Evolutionary conservation across 1,139 yeast genomes (phyloP).

Genomic region (Trichomonascaceae sp.): DNA sequence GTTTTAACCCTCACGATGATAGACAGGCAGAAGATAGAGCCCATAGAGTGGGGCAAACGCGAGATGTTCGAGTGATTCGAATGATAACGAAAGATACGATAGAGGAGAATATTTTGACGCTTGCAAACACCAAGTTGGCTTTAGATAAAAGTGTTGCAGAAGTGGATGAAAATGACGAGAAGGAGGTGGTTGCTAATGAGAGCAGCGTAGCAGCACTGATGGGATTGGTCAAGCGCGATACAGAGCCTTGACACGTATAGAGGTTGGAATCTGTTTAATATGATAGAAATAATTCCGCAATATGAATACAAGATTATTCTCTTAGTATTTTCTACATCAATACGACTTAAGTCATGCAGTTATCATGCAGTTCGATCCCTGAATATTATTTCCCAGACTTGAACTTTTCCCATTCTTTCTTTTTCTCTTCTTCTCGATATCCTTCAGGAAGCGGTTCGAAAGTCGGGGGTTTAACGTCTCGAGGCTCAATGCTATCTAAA

Average conservation of each 20-base stretch:
- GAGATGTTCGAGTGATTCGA: conserved; percentile 75
- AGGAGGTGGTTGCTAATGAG: conserved; percentile 5
- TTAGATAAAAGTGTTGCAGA: conserved; percentile 64
- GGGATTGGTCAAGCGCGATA: conserved; percentile 1
- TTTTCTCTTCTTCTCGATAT: conserved; percentile 6
- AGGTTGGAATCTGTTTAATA: not conserved
- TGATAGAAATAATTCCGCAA: not conserved
- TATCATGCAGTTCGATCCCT: not conserved
- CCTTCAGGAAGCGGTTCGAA: conserved; percentile 5
- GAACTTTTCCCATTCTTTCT: conserved; percentile 7
- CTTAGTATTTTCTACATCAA: no score
- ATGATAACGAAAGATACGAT: conserved; percentile 70
- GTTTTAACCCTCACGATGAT: conserved; percentile 97
- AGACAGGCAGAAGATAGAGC: conserved; percentile 98
- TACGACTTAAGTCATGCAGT: not conserved
- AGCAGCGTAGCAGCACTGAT: conserved; percentile 3
- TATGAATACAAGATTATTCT: not conserved
- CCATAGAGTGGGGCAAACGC: conserved; percentile 93
- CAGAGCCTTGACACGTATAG: not conserved
- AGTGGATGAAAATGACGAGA: conserved; percentile 46
- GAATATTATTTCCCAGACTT: not conserved
- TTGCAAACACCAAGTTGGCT: conserved; percentile 88
- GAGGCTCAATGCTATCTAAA: conserved; percentile 18
- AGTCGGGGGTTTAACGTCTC: conserved; percentile 5
- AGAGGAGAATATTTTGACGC: conserved; percentile 78